Evolutionary conservation across 768 basidiomycete species (phyloP).

Genomic region (Psilocybe tampanensis): DNA sequence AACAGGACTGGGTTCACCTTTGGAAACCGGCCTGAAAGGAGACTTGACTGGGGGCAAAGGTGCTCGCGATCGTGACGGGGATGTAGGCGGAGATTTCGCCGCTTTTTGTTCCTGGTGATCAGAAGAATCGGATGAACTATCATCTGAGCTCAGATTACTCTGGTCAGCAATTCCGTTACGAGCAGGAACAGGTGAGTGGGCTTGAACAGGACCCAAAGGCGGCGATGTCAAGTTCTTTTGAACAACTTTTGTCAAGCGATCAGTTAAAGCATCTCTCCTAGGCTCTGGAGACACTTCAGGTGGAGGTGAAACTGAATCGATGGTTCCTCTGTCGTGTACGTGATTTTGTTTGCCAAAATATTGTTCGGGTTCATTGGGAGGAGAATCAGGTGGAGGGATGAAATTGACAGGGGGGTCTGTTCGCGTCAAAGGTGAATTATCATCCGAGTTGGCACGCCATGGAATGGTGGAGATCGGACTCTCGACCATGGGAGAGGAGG

Average conservation of each 20-base stretch:
- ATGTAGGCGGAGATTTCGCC: background rate
- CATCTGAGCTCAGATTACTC: background rate
- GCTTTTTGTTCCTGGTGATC: background rate
- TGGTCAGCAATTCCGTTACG: background rate
- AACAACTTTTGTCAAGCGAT: constrained; percentile 43
- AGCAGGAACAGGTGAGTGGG: background rate
- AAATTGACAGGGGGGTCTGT: constrained; percentile 36
- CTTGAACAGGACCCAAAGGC: background rate
- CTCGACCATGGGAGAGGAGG: constrained; percentile 18
- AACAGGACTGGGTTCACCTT: constrained; percentile 31
- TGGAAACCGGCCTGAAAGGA: constrained; percentile 5
- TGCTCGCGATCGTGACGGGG: constrained; percentile 4
- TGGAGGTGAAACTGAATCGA: background rate
- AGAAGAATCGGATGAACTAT: background rate
- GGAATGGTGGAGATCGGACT: constrained; percentile 26
- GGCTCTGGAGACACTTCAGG: constrained; percentile 23
- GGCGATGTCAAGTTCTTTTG: constrained; percentile 24
- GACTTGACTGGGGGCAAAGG: background rate
- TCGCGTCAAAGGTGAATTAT: constrained; percentile 22
- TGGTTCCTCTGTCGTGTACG: background rate
- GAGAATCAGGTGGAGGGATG: constrained; percentile 37
- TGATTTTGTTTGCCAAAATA: constrained; percentile 9
- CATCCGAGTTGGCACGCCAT: background rate
- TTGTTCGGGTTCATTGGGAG: constrained; percentile 25
- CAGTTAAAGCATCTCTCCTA: constrained; percentile 41